Conservation (phyloP, 2,329 filamentous ascomycete genomes). For the Tolypocladium amazonense region DNA sequence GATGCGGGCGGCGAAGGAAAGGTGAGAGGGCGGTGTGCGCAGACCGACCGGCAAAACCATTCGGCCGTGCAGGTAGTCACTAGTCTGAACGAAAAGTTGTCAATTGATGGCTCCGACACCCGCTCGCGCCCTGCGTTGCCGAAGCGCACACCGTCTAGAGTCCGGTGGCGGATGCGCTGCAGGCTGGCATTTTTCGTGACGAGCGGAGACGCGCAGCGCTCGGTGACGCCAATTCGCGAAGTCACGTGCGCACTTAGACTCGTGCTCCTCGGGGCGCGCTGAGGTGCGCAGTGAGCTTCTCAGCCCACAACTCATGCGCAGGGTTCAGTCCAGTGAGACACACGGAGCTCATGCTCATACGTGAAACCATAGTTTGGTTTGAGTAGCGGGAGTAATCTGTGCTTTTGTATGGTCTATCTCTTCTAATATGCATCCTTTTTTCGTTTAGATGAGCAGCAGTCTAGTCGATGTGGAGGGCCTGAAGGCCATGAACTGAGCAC, state of each 20-base stretch:
- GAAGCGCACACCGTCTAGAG: background rate
- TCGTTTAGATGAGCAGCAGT: too few relatives aligned
- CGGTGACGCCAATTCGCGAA: constrained; percentile 7
- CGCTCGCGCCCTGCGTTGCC: background rate
- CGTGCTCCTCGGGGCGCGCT: too few relatives aligned
- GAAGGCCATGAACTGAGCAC: background rate
- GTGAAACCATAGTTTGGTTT: too few relatives aligned
- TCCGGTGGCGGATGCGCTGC: background rate
- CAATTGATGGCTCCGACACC: background rate
- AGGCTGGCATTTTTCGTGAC: constrained; percentile 5
- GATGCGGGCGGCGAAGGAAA: constrained; percentile 4
- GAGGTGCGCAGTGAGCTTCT: too few relatives aligned
- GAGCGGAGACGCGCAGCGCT: constrained; percentile 5
- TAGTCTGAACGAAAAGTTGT: background rate
- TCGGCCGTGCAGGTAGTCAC: background rate
- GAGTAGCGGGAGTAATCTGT: too few relatives aligned
- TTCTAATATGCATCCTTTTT: too few relatives aligned
- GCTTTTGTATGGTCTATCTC: too few relatives aligned
- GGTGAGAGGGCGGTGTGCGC: constrained; percentile 4
- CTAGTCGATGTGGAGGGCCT: too few relatives aligned
- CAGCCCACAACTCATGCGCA: too few relatives aligned
- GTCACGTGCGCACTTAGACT: constrained; percentile 12
- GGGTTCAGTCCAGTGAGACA: too few relatives aligned
- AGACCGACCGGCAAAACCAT: background rate
- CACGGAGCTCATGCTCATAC: too few relatives aligned